Percentiles rank a stretch among this genome's conserved stretches.
phyloP scores from a whole-genome alignment of 208 protist species.

The Leishmania arabica region DNA sequence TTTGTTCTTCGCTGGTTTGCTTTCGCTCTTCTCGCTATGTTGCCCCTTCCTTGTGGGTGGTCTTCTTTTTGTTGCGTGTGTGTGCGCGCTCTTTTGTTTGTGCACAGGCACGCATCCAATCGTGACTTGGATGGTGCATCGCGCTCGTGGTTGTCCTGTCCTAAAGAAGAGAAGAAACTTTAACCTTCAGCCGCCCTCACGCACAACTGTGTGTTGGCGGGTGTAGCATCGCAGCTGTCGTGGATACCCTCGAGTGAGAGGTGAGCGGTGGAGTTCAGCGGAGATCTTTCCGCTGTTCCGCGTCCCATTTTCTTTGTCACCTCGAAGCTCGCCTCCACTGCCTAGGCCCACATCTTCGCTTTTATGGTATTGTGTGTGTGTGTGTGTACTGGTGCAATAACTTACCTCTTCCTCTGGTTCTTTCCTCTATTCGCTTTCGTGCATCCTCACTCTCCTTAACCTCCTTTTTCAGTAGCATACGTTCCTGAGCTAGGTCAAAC shows the following conservation, averaged over 20 bases:
- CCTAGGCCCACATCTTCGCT: background rate
- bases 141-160: background rate
- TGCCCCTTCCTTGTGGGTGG: background rate
- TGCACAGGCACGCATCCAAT: background rate
- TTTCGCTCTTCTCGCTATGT: background rate
- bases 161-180: background rate
- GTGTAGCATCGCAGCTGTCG: background rate
- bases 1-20: background rate
- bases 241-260: background rate
- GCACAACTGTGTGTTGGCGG: background rate
- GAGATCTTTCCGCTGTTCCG: background rate
- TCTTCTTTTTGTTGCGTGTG: background rate
- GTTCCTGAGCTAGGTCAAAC: background rate
- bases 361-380: background rate
- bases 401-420: slow-evolving; percentile 2
- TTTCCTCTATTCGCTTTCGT: background rate
- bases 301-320: background rate
- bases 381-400: background rate
- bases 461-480: background rate
- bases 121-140: background rate
- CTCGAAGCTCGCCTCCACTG: background rate
- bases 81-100: background rate
- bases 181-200: background rate
- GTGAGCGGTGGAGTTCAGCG: background rate
- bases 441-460: background rate